Base-by-base conservation (phyloP, 1,139 yeast species). In the Candida frijolesensis region DNA sequence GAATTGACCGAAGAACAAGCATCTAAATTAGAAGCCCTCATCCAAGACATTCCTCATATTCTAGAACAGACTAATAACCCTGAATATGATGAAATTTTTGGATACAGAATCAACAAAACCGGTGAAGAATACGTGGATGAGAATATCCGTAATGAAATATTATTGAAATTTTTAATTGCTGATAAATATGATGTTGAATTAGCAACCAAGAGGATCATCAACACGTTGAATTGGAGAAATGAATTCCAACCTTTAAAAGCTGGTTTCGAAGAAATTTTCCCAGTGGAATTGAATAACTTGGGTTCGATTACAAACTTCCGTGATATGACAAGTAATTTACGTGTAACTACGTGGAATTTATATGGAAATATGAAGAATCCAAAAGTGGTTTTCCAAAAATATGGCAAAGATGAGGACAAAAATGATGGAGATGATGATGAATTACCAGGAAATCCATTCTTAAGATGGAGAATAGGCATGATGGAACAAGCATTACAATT, bases 391-490 rank as follows among this genome's bases (percentile, higher is more conserved):
- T 89, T 91, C 63, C 78, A 79, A 42, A 82, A 85, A 56, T 71
- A 78, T 47, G 79, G 76, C 6, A 63, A 59, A 22, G 47, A 51
- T 2, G 51, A 46, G 5, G 48, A 51, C 9, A 16, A 37, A 4
- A 15, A 37, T 5, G 45, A 46, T 5, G 49, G 51, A 11, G 11
- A 14, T n/a, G 38, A 14, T n/a, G 38, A 15, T 7, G 45, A 50
- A 10, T 44, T 53, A 7, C 70, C 71, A 2, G 78, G 79, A 1
- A 82, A 88, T 18, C 78, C 74, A 52, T 91, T 91, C 60, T 65
- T 90, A 54, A 72, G 97, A 56, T 91, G 96, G 90, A 76, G 97
- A 61, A 81, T 90, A 44, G 96, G 96, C 1, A 72, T 90, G 34
- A 91, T 91, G 97, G 97, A 91, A 68, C 81, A 84, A 56, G 82